Base-by-base conservation (phyloP, 2,329 filamentous ascomycete genomes). In the Fusarium concolor region DNA sequence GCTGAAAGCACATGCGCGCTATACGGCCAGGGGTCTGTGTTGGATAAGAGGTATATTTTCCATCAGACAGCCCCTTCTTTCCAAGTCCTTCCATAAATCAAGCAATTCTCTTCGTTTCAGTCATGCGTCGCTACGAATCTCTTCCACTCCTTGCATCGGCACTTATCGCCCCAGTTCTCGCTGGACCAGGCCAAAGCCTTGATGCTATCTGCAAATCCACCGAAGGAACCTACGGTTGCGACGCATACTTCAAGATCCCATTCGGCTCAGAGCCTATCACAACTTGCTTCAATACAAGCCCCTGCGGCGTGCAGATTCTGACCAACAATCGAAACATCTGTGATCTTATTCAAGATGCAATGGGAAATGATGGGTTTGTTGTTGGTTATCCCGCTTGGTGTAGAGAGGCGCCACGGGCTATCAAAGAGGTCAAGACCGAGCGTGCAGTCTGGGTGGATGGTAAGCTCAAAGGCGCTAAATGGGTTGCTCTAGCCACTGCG, bases 171-270 rank as follows among this genome's bases (percentile, higher is more conserved):
- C 39, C 28, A 8, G 54, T 31, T 3, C 10, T 55, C 3, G 65
- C 65, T 17, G 65, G 58, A 18, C 59, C 64, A 3, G 54, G 54
- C 7, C 65, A 67, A n/a, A 55, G 20, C 11, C 58, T 67, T n/a
- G 45, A 45, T 17, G 20, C 20, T 12, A 64, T 67, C 14, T 67
- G 63, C 14, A 64, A 67, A 26, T 56, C 64, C 6, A 57, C 49
- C 2, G 58, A 67, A 17, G 65, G 65, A 5, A 67, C 60, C n/a
- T 57, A 67, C 12, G 64, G 64, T 11, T 67, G 65, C 24, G 56
- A 52, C 4, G 45, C 22, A 2, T 38, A 31, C 28, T 67, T 54
- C 14, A 7, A 59, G 6, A 63, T 67, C 17, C 65, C 65, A 3
- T 64, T 52, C 4, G 65, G 52, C 20, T 67, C 65, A 29, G 47